Evolutionary conservation across 495 filamentous ascomycete species (phyloP).

Genomic region (Hypoxylon intermedium): DNA sequence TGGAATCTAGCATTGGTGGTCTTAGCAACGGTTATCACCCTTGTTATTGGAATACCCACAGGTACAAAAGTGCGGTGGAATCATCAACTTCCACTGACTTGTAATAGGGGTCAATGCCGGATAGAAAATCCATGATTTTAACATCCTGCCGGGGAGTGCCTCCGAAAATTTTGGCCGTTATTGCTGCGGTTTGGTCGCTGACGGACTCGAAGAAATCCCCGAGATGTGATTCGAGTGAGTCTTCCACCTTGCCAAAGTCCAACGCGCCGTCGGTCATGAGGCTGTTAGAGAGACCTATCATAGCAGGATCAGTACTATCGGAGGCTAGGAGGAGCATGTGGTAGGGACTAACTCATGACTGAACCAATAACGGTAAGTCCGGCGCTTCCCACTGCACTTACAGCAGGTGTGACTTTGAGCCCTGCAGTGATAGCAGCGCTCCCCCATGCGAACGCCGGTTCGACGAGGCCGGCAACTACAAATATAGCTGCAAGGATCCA

Average conservation of each 20-base stretch:
- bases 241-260: neutral
- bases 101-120: neutral
- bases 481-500: neutral
- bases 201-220: neutral
- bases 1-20: neutral
- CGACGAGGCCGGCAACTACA: neutral
- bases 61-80: neutral
- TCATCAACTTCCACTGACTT: neutral
- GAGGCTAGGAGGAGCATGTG: neutral
- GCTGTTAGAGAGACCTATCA: neutral
- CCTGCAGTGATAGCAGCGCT: neutral
- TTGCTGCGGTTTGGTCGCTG: neutral
- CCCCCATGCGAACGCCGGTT: neutral
- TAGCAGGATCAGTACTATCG: neutral
- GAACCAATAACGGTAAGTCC: neutral
- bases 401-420: neutral
- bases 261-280: neutral
- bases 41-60: neutral
- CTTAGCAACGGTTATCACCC: neutral
- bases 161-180: slow-evolving; percentile 1
- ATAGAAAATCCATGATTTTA: neutral
- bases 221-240: neutral
- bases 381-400: neutral
- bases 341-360: neutral
- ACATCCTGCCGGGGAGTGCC: neutral